A percentile compares a stretch with the other conserved stretches of the same genome.
phyloP scores from a whole-genome alignment of 2,329 filamentous ascomycete species.

The Alternaria hordeiaustralica region DNA sequence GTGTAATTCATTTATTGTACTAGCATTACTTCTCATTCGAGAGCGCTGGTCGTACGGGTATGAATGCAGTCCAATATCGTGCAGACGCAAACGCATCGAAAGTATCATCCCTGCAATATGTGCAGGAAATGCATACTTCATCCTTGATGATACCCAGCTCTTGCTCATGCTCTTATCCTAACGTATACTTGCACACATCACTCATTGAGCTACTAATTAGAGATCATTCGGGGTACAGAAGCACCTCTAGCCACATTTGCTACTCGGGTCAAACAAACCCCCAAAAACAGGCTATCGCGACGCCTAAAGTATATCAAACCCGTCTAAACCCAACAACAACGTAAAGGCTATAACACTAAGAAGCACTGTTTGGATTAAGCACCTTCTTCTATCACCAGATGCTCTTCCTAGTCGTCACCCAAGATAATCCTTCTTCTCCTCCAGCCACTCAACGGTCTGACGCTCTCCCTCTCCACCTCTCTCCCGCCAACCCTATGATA shows the following conservation, averaged over 20 bases:
- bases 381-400: not conserved
- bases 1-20: not conserved
- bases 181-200: not conserved
- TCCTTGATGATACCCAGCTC: not conserved
- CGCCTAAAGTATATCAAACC: not conserved
- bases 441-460: constrained; percentile 38
- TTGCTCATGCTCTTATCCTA: not conserved
- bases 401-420: not conserved
- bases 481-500: constrained; percentile 28
- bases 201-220: not conserved
- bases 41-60: not conserved
- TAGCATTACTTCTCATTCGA: not conserved
- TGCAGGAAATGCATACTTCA: not conserved
- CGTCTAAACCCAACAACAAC: not conserved
- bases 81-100: not conserved
- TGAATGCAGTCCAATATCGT: not conserved
- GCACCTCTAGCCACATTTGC: not conserved
- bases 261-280: not conserved
- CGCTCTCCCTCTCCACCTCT: constrained; percentile 40
- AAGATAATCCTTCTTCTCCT: constrained; percentile 15
- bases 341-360: not conserved
- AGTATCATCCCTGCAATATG: not conserved
- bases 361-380: not conserved
- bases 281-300: not conserved
- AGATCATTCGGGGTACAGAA: not conserved